Conservation (phyloP, 441 rosid genomes). For the Eruca vesicaria region DNA sequence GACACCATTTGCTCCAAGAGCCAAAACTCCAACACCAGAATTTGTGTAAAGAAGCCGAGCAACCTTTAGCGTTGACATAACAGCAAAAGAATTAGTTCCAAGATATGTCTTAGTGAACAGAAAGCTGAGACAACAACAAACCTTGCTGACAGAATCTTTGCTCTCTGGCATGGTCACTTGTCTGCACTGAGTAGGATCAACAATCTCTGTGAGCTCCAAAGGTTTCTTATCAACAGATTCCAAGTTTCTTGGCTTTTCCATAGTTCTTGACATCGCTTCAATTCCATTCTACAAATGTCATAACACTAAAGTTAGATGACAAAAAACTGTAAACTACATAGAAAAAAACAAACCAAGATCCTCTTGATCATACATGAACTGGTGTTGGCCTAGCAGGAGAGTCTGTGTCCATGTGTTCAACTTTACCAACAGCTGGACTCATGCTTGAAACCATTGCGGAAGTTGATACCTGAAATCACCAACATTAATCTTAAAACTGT, state of each 20-base stretch:
- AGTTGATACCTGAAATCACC: slow-evolving; percentile 41
- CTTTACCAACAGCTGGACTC: slow-evolving; percentile 47
- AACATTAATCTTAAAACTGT: background rate
- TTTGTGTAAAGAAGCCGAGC: slow-evolving; percentile 64
- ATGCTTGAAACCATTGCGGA: slow-evolving; percentile 44
- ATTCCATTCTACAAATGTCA: slow-evolving; percentile 28
- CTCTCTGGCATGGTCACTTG: slow-evolving; percentile 38
- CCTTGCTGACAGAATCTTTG: slow-evolving; percentile 37
- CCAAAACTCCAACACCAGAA: slow-evolving; percentile 61
- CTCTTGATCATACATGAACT: slow-evolving; percentile 40
- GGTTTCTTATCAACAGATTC: slow-evolving; percentile 30
- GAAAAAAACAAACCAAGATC: background rate
- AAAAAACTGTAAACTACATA: background rate
- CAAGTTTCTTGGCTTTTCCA: slow-evolving; percentile 34
- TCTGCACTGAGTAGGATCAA: slow-evolving; percentile 35
- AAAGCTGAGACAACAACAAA: background rate
- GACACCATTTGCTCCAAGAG: slow-evolving; percentile 56
- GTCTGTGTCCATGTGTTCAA: slow-evolving; percentile 49
- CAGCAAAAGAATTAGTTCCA: background rate
- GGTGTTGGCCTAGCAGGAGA: slow-evolving; percentile 57
- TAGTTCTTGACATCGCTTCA: slow-evolving; percentile 36
- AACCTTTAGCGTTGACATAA: slow-evolving; percentile 12
- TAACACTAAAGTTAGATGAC: background rate
- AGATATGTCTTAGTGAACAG: background rate
- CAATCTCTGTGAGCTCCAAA: slow-evolving; percentile 27